phyloP scores from a whole-genome alignment of 495 filamentous ascomycete genomes.

The Podospora pseudoanserina region DNA sequence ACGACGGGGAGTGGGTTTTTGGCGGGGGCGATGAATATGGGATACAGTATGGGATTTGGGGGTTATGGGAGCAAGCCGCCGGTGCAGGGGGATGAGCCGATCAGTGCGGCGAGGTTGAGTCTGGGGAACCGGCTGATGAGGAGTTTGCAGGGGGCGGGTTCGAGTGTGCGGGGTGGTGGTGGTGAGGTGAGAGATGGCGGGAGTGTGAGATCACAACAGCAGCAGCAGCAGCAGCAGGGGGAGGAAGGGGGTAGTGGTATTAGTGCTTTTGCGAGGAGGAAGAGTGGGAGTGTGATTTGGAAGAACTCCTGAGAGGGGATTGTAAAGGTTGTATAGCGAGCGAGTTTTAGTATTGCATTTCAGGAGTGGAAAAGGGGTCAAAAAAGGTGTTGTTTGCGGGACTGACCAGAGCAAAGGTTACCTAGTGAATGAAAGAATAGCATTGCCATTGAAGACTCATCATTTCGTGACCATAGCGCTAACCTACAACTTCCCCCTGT shows the following conservation, averaged over 20 bases:
- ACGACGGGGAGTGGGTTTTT: constrained; percentile 3
- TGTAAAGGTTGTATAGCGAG: neutral
- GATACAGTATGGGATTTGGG: neutral
- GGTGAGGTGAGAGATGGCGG: neutral
- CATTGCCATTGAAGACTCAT: no score
- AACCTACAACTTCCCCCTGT: neutral
- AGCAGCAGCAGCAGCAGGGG: neutral
- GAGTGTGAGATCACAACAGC: neutral
- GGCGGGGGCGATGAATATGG: neutral
- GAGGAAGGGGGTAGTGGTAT: no score
- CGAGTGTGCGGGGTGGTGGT: neutral
- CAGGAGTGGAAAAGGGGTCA: neutral
- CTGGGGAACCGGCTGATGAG: constrained; percentile 45
- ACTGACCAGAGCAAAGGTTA: neutral
- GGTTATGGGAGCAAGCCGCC: constrained; percentile 18
- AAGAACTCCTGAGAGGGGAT: neutral
- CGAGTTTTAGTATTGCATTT: neutral
- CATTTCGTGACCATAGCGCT: neutral
- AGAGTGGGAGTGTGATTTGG: constrained; percentile 20
- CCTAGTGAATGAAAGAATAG: no score
- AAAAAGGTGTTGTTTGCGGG: neutral
- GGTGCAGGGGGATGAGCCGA: constrained; percentile 31
- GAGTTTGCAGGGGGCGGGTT: constrained; percentile 24
- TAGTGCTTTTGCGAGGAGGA: constrained; percentile 18
- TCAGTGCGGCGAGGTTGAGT: constrained; percentile 44